A percentile compares a stretch with the other conserved stretches of the same genome.
Evolutionary conservation across 1,284 basidiomycete genomes (phyloP).

Genomic region (Cryptococcus hybrid): DNA sequence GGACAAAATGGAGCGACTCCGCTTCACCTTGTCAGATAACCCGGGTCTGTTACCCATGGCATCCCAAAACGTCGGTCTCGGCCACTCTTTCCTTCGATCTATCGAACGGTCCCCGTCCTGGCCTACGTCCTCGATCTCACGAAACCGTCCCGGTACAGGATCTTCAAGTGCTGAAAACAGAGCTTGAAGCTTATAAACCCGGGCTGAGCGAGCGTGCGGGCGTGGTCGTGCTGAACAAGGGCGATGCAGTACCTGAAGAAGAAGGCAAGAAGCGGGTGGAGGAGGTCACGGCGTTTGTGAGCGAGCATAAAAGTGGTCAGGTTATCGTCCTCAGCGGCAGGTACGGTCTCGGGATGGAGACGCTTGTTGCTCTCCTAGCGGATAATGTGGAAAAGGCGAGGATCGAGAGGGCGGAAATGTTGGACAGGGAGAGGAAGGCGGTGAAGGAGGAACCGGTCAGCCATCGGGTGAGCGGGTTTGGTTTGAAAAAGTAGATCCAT

Average conservation of each 20-base stretch:
- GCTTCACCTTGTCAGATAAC: slow-evolving; percentile 97
- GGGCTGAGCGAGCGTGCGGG: slow-evolving; percentile 73
- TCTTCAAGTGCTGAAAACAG: slow-evolving; percentile 66
- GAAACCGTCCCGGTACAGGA: slow-evolving; percentile 69
- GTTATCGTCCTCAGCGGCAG: slow-evolving; percentile 73
- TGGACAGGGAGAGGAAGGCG: too few relatives aligned
- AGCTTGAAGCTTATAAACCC: slow-evolving; percentile 79
- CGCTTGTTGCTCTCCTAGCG: slow-evolving; percentile 64
- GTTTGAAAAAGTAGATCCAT: background rate
- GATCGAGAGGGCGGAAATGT: background rate
- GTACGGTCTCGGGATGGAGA: slow-evolving; percentile 70
- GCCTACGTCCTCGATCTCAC: slow-evolving; percentile 92
- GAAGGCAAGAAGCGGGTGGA: slow-evolving; percentile 41
- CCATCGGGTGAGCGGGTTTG: background rate
- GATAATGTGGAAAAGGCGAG: slow-evolving; percentile 63
- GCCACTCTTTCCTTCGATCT: slow-evolving; percentile 88
- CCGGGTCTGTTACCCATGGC: slow-evolving; percentile 86
- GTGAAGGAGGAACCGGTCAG: too few relatives aligned
- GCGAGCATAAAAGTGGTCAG: slow-evolving; percentile 7
- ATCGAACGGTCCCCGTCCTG: slow-evolving; percentile 88
- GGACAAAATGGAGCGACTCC: slow-evolving; percentile 59
- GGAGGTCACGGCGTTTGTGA: slow-evolving; percentile 42
- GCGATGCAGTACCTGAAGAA: slow-evolving; percentile 65
- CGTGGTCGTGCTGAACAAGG: slow-evolving; percentile 91
- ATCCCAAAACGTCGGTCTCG: slow-evolving; percentile 85